phyloP scores from a whole-genome alignment of 2,329 filamentous ascomycete species.

The Chrysoporthe deuterocubensis region DNA sequence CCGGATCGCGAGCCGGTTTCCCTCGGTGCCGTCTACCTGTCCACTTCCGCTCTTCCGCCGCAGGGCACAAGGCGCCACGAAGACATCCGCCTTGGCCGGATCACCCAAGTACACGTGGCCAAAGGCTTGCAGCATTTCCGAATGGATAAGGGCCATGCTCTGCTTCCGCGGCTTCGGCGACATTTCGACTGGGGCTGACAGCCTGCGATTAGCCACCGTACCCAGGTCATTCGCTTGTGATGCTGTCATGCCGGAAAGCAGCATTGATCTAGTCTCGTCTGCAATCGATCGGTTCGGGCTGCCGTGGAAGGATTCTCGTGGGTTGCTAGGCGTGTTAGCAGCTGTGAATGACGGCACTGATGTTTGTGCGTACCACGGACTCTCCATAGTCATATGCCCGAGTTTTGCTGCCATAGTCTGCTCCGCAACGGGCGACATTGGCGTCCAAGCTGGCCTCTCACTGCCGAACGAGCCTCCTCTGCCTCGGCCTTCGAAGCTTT shows the following conservation, averaged over 20 bases:
- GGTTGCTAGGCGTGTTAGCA: constrained; percentile 27
- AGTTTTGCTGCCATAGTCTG: constrained; percentile 33
- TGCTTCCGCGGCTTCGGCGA: constrained; percentile 28
- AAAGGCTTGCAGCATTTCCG: constrained; percentile 45
- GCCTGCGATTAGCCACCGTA: constrained; percentile 32
- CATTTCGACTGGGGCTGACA: constrained; percentile 32
- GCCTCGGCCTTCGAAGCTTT: constrained; percentile 38
- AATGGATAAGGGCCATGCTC: constrained; percentile 35
- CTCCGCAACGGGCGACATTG: constrained; percentile 38
- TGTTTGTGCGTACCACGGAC: constrained; percentile 26
- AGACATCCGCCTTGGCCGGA: constrained; percentile 47
- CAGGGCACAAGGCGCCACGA: constrained; percentile 48
- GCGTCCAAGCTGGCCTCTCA: constrained; percentile 31
- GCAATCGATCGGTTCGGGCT: constrained; percentile 32
- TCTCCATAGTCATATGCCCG: constrained; percentile 35
- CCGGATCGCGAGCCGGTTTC: constrained; percentile 42
- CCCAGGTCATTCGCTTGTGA: constrained; percentile 24
- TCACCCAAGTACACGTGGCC: constrained; percentile 48
- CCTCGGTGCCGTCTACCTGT: constrained; percentile 14
- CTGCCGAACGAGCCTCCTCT: constrained; percentile 10
- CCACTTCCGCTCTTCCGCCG: constrained; percentile 39
- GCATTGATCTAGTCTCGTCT: constrained; percentile 38
- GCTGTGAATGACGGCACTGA: constrained; percentile 10
- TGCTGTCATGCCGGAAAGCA: constrained; percentile 35
- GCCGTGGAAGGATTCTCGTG: constrained; percentile 25